These are phyloP conservation scores for Fusarium illudens DNA, from an alignment of 2,329 filamentous ascomycete genomes.

Conservation along the genomic window DNA sequence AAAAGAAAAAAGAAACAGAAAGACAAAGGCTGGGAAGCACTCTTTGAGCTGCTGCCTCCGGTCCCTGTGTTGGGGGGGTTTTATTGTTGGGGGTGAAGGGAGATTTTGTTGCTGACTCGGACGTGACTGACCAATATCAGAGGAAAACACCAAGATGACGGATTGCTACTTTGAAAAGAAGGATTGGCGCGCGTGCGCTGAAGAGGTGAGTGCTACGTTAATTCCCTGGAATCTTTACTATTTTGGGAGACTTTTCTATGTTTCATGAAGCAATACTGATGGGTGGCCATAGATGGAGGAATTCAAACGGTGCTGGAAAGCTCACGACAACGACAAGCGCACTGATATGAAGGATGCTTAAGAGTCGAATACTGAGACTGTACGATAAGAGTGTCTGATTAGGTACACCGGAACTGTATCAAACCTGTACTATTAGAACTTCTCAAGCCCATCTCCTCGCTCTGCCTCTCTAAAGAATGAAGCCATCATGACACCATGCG, in stretches of 20 bases:
- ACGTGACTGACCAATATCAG: no score
- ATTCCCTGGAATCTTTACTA: rapidly evolving
- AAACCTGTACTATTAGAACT: neutral
- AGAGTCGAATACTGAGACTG: neutral
- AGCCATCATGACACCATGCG: conserved; percentile 19
- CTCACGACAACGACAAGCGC: conserved; percentile 83
- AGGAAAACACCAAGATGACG: conserved; percentile 88
- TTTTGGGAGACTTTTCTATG: neutral
- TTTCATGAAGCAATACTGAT: conserved; percentile 18
- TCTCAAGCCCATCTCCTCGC: neutral
- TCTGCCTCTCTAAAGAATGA: neutral
- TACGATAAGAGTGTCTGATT: neutral
- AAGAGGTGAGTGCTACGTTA: conserved; percentile 73
- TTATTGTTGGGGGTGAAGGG: conserved; percentile 19
- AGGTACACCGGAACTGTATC: conserved; percentile 3
- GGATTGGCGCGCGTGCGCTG: conserved; percentile 89
- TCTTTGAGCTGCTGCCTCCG: neutral
- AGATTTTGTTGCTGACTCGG: conserved; percentile 12
- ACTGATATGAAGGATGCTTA: conserved; percentile 77
- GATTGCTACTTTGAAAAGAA: conserved; percentile 97
- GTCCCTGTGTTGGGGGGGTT: neutral
- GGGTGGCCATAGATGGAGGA: conserved; percentile 78
- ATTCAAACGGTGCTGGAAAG: conserved; percentile 92
- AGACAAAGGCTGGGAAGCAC: neutral
- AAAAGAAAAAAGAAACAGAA: neutral